Base-by-base conservation (phyloP, 2,329 filamentous ascomycete genomes). In the Calonectria leucothoes region DNA sequence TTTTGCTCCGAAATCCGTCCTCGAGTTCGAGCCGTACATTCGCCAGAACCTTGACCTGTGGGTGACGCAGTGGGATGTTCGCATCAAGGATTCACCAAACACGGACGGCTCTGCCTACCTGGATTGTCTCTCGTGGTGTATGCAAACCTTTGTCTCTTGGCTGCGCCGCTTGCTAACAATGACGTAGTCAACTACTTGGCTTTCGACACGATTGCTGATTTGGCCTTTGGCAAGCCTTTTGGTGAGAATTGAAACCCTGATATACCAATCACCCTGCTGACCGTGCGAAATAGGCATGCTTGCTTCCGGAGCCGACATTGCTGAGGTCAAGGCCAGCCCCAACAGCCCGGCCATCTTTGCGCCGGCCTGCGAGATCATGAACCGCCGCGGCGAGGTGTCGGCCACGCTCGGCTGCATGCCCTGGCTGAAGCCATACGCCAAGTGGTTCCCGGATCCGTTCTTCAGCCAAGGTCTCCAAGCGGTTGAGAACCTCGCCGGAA, bases 1-100 rank as follows among this genome's bases (percentile, higher is more conserved):
- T n/a, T 98, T 98, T 86, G 94, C 93, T 27, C 89, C 93, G 72
- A 97, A 96, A 85, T 94, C 91, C 14, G 90, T 98, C 61, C 88
- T 90, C 66, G 93, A 98, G 82, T 97, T 98, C 82, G 95, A 98
- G 87, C 94, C 95, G 65, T 98, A 96, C 84, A 96, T 98, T 78
- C 93, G 94, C 81, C 87, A 89, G 77, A 98, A 97, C 82, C 89
- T 98, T 7, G 91, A 93, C 74, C 85, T 92, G n/a, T 94, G 98
- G 71, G 91, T 94, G 29, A 86, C 87, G 75, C 92, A 95, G 82
- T 95, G 95, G 92, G 94, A 95, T 81, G 86, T 86, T 25, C 84
- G 96, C 12, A 87, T 86, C 83, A 6, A 81, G 42, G 88, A 88
- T 20, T 91, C 89, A 74, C 91, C 92, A 17, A 72, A 45, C 85